Base-by-base conservation (phyloP, 2,329 filamentous ascomycete species). In the Pseudocercospora pini-densiflorae region DNA sequence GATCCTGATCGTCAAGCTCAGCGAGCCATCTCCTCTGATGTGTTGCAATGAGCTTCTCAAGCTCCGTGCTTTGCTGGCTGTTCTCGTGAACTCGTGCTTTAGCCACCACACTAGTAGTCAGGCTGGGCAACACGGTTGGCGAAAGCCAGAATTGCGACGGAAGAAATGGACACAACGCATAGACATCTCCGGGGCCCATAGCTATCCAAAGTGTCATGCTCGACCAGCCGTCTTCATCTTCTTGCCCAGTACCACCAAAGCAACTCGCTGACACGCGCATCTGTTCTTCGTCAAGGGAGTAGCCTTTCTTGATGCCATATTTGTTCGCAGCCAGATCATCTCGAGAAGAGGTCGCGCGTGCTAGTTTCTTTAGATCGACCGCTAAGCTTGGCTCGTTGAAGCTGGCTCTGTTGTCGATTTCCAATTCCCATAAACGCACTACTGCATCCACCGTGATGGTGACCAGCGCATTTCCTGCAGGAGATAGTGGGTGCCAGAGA, bases 141-240 rank as follows among this genome's bases (percentile, higher is more conserved):
- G 79, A 70, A 73, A 79, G 89, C 24, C 92, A 88, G 93, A 94
- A 98, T 73, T 90, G 92, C 60, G 89, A 89, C 0, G 95, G 95
- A 33, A 99, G 83, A 47, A 99, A 84, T 1, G 95, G 95, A 76
- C 94, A 97, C 8, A 99, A 83, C 1, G 94, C 94, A 76, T 99
- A 99, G 5, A 98, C 87, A 75, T 97, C 94, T 3, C 95, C 95
- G 66, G 93, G 91, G 43, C 89, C 88, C 91, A 97, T 99, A n/a
- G 94, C 93, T 60, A 98, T 83, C 92, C 94, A 99, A 10, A 99
- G 84, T 0, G 95, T 98, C 92, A 97, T 97, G 9, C 94, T 89
- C 7, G 93, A 92, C 95, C 95, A 99, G 1, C 86, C 86, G 73
- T 88, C 83, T 70, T 89, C 86, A 43, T 85, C 85, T 62, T 85